phyloP scores from a whole-genome alignment of 78 protist species.

The Neovahlkampfia damariscottae region DNA sequence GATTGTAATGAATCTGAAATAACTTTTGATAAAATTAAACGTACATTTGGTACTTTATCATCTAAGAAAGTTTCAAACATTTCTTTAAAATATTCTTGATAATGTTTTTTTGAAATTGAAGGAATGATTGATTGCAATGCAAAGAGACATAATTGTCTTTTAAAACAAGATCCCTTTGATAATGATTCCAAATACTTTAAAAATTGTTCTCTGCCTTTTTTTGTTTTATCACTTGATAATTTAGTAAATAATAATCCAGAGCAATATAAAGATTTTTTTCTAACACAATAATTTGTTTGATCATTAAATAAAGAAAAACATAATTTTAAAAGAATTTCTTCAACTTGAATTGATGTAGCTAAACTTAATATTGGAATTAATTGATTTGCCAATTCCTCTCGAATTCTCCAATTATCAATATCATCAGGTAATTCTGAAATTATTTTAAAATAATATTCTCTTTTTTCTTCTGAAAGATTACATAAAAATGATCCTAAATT shows the following conservation, averaged over 20 bases:
- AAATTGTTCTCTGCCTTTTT: neutral
- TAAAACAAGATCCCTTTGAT: neutral
- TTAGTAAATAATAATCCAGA: neutral
- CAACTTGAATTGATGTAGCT: neutral
- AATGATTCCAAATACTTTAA: neutral
- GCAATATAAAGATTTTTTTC: neutral
- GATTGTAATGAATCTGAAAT: neutral
- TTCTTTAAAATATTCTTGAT: neutral
- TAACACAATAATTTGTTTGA: constrained; percentile 16
- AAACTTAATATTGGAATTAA: neutral
- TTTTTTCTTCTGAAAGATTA: neutral
- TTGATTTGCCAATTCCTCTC: constrained; percentile 12
- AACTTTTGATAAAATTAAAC: constrained; percentile 7
- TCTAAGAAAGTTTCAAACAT: neutral
- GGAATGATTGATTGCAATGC: neutral
- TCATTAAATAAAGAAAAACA: neutral
- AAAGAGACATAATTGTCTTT: neutral
- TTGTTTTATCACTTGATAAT: neutral
- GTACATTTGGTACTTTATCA: constrained; percentile 35
- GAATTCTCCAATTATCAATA: constrained; percentile 32
- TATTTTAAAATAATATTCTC: constrained; percentile 7
- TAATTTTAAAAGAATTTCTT: neutral
- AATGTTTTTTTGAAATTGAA: neutral
- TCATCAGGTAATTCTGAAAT: neutral
- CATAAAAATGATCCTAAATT: constrained; percentile 19